Evolutionary conservation across 2,329 filamentous ascomycete genomes (phyloP).

Genomic region (Podosphaera aphanis): DNA sequence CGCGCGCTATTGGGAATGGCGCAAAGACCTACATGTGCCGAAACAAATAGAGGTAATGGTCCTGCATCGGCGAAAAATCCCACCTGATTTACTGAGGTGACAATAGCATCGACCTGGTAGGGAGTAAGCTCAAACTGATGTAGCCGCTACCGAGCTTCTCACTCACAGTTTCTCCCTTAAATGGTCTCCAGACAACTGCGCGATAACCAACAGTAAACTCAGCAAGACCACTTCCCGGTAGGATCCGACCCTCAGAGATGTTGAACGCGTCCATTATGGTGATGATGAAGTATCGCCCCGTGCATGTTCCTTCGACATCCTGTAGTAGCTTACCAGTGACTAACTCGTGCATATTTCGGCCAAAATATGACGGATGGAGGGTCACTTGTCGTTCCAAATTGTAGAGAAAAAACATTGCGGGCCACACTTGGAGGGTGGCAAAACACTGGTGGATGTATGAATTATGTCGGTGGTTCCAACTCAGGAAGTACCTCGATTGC

Average conservation of each 20-base stretch:
- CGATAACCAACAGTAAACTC: slow-evolving; percentile 91
- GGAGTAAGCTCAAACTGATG: too few relatives aligned
- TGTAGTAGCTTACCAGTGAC: slow-evolving; percentile 73
- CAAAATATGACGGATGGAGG: slow-evolving; percentile 92
- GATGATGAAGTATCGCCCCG: slow-evolving; percentile 90
- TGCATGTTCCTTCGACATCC: slow-evolving; percentile 88
- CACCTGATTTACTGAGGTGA: slow-evolving; percentile 72
- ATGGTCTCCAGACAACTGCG: slow-evolving; percentile 91
- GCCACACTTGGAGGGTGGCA: too few relatives aligned
- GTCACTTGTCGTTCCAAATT: slow-evolving; percentile 88
- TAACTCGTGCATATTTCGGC: slow-evolving; percentile 75
- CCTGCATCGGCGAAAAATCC: slow-evolving; percentile 78
- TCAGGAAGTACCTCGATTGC: too few relatives aligned
- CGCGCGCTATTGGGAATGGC: neutral
- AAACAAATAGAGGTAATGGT: slow-evolving; percentile 57
- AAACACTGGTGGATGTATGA: too few relatives aligned
- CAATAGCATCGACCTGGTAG: slow-evolving; percentile 70
- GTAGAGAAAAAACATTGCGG: slow-evolving; percentile 89
- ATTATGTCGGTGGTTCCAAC: too few relatives aligned
- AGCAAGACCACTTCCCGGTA: slow-evolving; percentile 74
- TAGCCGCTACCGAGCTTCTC: neutral
- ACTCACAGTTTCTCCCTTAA: slow-evolving; percentile 88
- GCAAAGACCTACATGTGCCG: slow-evolving; percentile 17
- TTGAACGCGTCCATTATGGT: slow-evolving; percentile 94
- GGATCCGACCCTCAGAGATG: slow-evolving; percentile 76